These are phyloP conservation scores for Medicago arabica DNA, from an alignment of 306 rosid species.

Conservation along the genomic window DNA sequence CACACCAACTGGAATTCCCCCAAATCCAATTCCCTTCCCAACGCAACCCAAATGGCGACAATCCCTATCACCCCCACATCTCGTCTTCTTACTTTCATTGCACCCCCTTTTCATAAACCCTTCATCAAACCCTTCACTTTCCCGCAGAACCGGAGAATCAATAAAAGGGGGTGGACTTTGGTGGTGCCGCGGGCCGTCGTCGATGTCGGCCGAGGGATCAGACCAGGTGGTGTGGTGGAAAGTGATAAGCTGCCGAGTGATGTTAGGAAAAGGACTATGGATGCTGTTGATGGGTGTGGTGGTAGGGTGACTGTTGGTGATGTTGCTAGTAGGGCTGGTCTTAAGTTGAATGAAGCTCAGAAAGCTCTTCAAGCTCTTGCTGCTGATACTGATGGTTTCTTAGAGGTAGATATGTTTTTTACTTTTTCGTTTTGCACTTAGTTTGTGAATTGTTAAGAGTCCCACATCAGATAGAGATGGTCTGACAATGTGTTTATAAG, in stretches of 20 bases:
- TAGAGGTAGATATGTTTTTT: constrained; percentile 60
- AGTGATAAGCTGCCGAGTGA: constrained; percentile 73
- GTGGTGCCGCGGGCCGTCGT: constrained; percentile 53
- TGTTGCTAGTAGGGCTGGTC: constrained; percentile 87
- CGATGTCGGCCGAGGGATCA: constrained; percentile 54
- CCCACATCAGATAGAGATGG: no score
- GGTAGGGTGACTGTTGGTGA: constrained; percentile 93
- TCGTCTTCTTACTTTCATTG: constrained; percentile 31
- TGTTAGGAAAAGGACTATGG: constrained; percentile 94
- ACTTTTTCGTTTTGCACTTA: no score
- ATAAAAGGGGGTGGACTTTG: constrained; percentile 47
- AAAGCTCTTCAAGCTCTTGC: constrained; percentile 92
- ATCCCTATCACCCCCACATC: constrained; percentile 63
- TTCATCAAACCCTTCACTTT: constrained; percentile 30
- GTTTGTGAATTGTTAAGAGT: no score
- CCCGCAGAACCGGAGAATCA: constrained; percentile 43
- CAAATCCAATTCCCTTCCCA: neutral
- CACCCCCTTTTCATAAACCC: constrained; percentile 39
- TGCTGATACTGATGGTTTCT: constrained; percentile 83
- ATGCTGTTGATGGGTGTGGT: constrained; percentile 79
- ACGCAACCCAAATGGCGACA: constrained; percentile 58
- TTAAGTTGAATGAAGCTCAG: constrained; percentile 82
- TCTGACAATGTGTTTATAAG: no score
- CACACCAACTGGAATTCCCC: neutral
- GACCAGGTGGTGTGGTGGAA: constrained; percentile 80